Percentiles rank a stretch among this genome's conserved stretches.
phyloP scores from a whole-genome alignment of 176 grass and related monocot species.

The Musa itinerans region DNA sequence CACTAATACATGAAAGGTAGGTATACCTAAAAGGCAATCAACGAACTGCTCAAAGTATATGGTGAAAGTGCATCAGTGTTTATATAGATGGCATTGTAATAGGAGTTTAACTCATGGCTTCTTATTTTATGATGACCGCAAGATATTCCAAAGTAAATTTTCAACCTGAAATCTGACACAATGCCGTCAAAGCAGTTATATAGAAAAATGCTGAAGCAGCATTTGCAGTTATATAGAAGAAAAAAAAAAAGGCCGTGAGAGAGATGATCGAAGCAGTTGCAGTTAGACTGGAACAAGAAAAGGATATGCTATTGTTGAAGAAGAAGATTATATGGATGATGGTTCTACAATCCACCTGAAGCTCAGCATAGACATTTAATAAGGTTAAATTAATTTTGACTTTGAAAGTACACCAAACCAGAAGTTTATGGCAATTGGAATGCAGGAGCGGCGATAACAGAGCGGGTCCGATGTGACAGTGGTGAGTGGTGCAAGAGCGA shows the following conservation, averaged over 20 bases:
- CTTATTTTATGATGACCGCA: too few relatives aligned
- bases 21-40: too few relatives aligned
- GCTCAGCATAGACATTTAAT: conserved; percentile 51
- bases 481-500: too few relatives aligned
- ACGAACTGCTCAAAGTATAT: too few relatives aligned
- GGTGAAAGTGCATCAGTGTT: too few relatives aligned
- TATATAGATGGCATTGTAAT: too few relatives aligned
- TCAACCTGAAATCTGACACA: too few relatives aligned
- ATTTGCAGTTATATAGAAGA: conserved; percentile 35
- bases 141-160: too few relatives aligned
- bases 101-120: too few relatives aligned
- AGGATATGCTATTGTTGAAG: conserved; percentile 47
- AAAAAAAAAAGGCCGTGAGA: conserved; percentile 33
- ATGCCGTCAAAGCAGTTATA: conserved; percentile 4
- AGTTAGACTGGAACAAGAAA: conserved; percentile 41
- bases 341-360: conserved; percentile 84
- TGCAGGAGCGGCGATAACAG: not conserved
- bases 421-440: conserved; percentile 90
- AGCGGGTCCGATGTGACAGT: too few relatives aligned
- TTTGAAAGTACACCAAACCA: conserved; percentile 69
- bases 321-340: conserved; percentile 96
- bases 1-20: too few relatives aligned
- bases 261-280: conserved; percentile 79
- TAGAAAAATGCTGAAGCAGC: conserved; percentile 82
- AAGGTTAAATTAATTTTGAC: conserved; percentile 74